Base-by-base conservation (phyloP, 345 rosid species). In the Limnanthes douglasii region DNA sequence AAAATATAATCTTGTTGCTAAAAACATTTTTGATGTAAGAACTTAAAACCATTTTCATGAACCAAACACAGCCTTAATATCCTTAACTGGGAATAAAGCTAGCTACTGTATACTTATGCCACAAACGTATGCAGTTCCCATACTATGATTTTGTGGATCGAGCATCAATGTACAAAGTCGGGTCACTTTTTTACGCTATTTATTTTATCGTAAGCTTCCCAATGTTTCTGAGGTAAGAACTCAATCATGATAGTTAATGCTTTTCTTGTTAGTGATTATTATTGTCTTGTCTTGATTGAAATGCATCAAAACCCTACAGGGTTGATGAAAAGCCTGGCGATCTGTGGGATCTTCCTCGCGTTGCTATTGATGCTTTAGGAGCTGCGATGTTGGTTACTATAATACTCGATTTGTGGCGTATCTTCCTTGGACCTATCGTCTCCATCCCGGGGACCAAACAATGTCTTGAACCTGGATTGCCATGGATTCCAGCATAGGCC, bases 201-300 rank as follows among this genome's bases (percentile, higher is more conserved):
- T 90, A 84, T 70, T 84, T 90, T 70, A 6, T 90, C 15, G 94
- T 90, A 30, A 90, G 98, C 80, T 90, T 90, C 49, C 96, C 98
- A 14, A 90, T 90, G 98, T 90, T 90, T 61, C 60, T 84, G 53
- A 84, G 98, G 98, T 84, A 62, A 66, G 69, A 46, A 42, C 34
- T 10, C 25, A 32, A 24, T 23, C 6, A 8, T 42, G 8, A 26
- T 12, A 26, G 30, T 26, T 26, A 12, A 8, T 26, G 5, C 11
- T 24, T 50, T 33, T 17, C 2, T 24, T 1, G 9, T n/a, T 18
- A 21, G n/a, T 4, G 10, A 50, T 25, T 32, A 11, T 40, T 10
- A 5, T 18, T 11, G 21, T 31, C 18, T 10, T 26, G 0, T 37
- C 30, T 27, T 28, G n/a, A 46, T 22, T 18, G 13, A 23, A 32